Evolutionary conservation across 78 protist species (phyloP), one percentile per base, ranked within the genome.

Genomic region (Dictyostelium brefeldianum): DNA sequence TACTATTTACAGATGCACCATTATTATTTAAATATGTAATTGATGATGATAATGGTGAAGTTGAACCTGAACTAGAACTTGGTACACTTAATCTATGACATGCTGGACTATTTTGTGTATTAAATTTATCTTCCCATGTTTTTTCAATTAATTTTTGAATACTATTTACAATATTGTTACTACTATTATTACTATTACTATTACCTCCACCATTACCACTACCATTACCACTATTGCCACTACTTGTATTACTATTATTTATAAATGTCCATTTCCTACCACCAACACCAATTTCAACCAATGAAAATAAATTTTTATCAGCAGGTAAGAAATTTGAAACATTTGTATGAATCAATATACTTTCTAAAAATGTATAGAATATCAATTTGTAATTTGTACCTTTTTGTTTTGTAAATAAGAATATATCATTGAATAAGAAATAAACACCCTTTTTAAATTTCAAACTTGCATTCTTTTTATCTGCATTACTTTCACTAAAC

Each of bases 231-330:
- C 36, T n/a, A 36, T 20, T 43, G 14, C 20, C 0, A 27, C 15
- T 8, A 69, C 43, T 69, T 12, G 17, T 46, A 29, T 14, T 56
- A 74, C 12, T 81, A 14, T 17, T 67, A 67, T 67, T 67, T n/a
- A 20, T 64, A 36, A 87, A 87, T 18, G 93, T 87, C 93, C 93
- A 87, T 77, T 70, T 74, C 48, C 81, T 77, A 18, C 93, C 93
- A 31, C 93, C 93, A 17, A 64, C 71, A 25, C 93, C 93, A 87
- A 87, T 65, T 22, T 87, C 93, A 9, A 87, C 79, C 15, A 87
- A 14, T 48, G 85, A 59, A 20, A 87, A 77, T 11, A 87, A 20
- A n/a, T 46, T 54, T 65, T 87, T 87, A 77, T 87, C 93, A 46
- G 67, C 59, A 17, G 75, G 75, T 5, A 67, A 31, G 36, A 43